Evolutionary conservation across 148 eudicot genomes (phyloP).

Genomic region (Rhododendron williamsianum): DNA sequence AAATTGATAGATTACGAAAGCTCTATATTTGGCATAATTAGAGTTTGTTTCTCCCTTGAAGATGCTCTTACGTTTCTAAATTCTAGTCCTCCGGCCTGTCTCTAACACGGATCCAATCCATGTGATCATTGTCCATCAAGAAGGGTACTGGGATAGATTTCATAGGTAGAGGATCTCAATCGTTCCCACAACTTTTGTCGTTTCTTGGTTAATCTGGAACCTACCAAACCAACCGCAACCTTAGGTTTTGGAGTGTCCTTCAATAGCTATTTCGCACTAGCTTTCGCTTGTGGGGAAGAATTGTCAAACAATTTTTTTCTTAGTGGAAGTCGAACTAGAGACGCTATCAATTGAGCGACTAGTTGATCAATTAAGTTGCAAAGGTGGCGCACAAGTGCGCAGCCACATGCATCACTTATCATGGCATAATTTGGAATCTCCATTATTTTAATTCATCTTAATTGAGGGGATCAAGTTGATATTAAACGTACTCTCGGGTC

Average conservation of each 20-base stretch:
- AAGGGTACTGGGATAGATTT: too few species aligned
- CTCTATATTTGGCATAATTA: too few species aligned
- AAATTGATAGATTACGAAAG: too few species aligned
- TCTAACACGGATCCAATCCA: too few species aligned
- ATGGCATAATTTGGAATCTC: neutral
- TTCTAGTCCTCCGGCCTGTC: too few species aligned
- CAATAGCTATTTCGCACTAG: neutral
- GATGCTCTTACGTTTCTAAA: too few species aligned
- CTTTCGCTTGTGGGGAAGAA: neutral
- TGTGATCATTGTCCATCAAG: too few species aligned
- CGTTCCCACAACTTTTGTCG: too few species aligned
- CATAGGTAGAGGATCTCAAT: too few species aligned
- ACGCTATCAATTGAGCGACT: neutral
- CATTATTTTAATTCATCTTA: neutral
- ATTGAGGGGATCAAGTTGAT: neutral
- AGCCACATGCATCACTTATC: conserved; percentile 5
- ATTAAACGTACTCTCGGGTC: neutral
- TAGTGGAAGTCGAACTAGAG: neutral
- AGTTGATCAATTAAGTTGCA: conserved; percentile 8
- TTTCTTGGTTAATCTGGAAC: too few species aligned
- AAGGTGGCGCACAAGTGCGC: conserved; percentile 9
- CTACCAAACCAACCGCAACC: neutral
- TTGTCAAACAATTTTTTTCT: neutral
- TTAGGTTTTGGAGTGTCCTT: neutral
- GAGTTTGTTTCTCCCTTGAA: too few species aligned